Percentiles rank a stretch among this genome's conserved stretches.
Evolutionary conservation across 148 eudicot species (phyloP).

Genomic region (Vaccinium corymbosum): DNA sequence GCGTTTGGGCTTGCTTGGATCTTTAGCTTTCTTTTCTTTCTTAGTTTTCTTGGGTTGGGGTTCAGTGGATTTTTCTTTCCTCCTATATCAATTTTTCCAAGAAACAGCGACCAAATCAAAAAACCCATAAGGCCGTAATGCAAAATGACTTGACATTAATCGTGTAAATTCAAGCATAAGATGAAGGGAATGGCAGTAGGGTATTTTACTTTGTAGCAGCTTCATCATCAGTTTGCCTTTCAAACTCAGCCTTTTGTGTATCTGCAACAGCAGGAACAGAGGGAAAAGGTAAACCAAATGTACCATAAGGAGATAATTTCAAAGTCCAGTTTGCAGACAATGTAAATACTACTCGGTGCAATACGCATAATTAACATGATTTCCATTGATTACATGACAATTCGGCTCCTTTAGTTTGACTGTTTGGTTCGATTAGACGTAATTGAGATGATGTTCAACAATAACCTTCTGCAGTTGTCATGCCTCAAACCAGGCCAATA

Average conservation of each 20-base stretch:
- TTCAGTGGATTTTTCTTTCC: slow-evolving; percentile 36
- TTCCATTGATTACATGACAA: neutral
- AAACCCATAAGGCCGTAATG: neutral
- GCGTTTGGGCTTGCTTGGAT: slow-evolving; percentile 55
- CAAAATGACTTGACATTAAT: neutral
- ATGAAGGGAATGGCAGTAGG: neutral
- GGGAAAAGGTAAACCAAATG: neutral
- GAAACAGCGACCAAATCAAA: neutral
- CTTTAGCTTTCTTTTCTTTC: slow-evolving; percentile 65
- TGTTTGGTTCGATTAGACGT: neutral
- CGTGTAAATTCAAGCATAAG: neutral
- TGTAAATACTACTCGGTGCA: neutral
- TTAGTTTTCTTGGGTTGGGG: slow-evolving; percentile 55
- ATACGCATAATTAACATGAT: neutral
- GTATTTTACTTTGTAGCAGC: slow-evolving; percentile 39
- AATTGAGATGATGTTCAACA: neutral
- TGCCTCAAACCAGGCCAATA: neutral
- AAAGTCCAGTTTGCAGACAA: neutral
- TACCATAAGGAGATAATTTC: neutral
- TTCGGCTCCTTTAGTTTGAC: neutral
- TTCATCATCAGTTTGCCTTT: neutral
- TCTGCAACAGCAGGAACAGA: slow-evolving; percentile 28
- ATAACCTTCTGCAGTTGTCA: neutral
- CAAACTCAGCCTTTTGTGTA: slow-evolving; percentile 27
- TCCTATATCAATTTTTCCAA: slow-evolving; percentile 26